These are phyloP conservation scores for Citrus trifoliata DNA, from an alignment of 345 rosid species.

Conservation along the genomic window DNA sequence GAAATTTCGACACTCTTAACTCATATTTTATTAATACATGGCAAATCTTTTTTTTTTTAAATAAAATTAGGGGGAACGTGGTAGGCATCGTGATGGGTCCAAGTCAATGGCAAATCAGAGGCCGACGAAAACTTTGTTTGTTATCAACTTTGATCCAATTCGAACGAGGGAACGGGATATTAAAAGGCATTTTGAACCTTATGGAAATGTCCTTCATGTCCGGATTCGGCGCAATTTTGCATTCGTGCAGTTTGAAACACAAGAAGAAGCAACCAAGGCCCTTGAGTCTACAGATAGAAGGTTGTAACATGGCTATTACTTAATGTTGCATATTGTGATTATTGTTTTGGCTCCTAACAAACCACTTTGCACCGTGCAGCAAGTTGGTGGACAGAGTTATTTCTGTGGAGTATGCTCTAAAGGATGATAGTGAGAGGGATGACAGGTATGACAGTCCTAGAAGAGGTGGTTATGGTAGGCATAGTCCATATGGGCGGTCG, in stretches of 20 bases:
- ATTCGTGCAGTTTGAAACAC: constrained; percentile 76
- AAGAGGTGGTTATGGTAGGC: constrained; percentile 45
- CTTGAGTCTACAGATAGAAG: constrained; percentile 76
- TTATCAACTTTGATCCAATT: constrained; percentile 76
- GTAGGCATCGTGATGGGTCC: constrained; percentile 62
- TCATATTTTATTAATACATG: not conserved
- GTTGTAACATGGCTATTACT: constrained; percentile 22
- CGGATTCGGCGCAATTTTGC: constrained; percentile 77
- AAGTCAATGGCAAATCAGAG: constrained; percentile 48
- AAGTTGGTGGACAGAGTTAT: constrained; percentile 76
- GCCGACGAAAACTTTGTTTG: constrained; percentile 88
- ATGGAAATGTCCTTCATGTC: constrained; percentile 69
- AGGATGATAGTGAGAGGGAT: constrained; percentile 72
- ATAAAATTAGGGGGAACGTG: constrained; percentile 62
- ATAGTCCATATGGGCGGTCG: constrained; percentile 52
- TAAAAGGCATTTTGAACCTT: constrained; percentile 71
- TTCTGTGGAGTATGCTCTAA: constrained; percentile 85
- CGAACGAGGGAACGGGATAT: constrained; percentile 72
- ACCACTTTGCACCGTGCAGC: constrained; percentile 35
- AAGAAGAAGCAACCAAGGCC: constrained; percentile 83
- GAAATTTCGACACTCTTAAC: not conserved
- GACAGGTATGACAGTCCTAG: constrained; percentile 61
- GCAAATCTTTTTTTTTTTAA: not conserved
- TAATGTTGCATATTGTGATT: not conserved
- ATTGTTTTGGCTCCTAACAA: not conserved